These are phyloP conservation scores for Nitzschia palea DNA, from an alignment of 108 stramenopile species.

Conservation along the genomic window DNA sequence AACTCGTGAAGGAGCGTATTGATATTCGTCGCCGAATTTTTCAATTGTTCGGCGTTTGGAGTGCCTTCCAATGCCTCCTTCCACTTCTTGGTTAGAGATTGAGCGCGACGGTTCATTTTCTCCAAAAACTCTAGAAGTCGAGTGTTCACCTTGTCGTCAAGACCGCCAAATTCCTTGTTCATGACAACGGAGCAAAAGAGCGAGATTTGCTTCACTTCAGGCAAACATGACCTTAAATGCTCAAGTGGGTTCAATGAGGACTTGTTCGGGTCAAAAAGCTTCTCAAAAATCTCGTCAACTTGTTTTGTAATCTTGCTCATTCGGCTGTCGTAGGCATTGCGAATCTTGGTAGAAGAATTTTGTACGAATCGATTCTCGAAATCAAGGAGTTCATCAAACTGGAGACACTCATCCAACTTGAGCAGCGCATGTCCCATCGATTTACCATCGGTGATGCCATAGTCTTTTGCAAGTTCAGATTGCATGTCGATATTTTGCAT, in stretches of 20 bases:
- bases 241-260: not conserved
- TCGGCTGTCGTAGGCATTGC: not conserved
- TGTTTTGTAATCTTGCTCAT: not conserved
- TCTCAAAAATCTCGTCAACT: not conserved
- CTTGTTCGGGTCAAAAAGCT: not conserved
- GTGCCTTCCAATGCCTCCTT: not conserved
- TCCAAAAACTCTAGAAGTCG: not conserved
- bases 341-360: slow-evolving; percentile 3
- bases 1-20: not conserved
- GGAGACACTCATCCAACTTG: not conserved
- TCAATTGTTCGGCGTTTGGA: not conserved
- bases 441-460: slow-evolving; percentile 13
- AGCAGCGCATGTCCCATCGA: slow-evolving; percentile 7
- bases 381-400: slow-evolving; percentile 23
- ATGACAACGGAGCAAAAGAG: not conserved
- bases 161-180: not conserved
- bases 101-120: not conserved
- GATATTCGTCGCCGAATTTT: not conserved
- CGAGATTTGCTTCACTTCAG: not conserved
- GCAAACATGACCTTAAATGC: not conserved
- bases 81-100: not conserved
- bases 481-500: not conserved
- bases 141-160: not conserved
- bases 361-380: slow-evolving; percentile 28
- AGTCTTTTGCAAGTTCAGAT: not conserved